Evolutionary conservation across 768 basidiomycete genomes (phyloP), one percentile per base, ranked within the genome.

Genomic region (Mycena haematopus): DNA sequence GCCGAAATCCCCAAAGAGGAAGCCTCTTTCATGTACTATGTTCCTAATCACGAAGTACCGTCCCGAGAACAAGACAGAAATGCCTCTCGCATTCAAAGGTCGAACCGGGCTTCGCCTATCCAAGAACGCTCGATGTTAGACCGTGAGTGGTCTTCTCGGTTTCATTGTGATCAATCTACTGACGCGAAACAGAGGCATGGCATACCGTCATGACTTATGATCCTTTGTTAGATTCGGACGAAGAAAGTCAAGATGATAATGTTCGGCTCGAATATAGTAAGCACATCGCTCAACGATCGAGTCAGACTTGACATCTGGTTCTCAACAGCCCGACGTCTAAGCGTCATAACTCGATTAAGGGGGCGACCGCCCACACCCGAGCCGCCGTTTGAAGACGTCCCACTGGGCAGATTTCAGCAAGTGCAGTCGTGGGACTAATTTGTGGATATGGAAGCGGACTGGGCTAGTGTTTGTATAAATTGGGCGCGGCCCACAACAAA

Each of bases 161-260:
- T 67, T 47, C 47, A 44, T 15, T 44, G 52, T 40, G 49, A 38
- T n/a, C 40, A 45, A 45, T 29, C 24, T 50, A 56, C 60, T 59
- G 29, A 54, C 25, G 53, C 63, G 49, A 57, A 60, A 22, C 76
- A 93, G 91, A 92, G 60, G 90, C 91, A 8, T 92, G 89, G 90
- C 85, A 88, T 68, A 76, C 84, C 33, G 81, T 86, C 29, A 80
- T 80, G 40, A 84, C 82, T 27, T 80, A 80, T 36, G 90, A 92
- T 70, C 88, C 90, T 17, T 76, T 92, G 17, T 77, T 75, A 14
- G 89, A 91, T 75, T 91, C 91, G 14, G 91, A 92, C 66, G 88
- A 89, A 40, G 91, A 93, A 69, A 74, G 79, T 58, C 77, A 80
- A 57, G 88, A 91, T 61, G 86, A 90, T 59, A 78, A 89, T 65